phyloP scores from a whole-genome alignment of 169 alveolate genomes.

The Eimeria necatrix region DNA sequence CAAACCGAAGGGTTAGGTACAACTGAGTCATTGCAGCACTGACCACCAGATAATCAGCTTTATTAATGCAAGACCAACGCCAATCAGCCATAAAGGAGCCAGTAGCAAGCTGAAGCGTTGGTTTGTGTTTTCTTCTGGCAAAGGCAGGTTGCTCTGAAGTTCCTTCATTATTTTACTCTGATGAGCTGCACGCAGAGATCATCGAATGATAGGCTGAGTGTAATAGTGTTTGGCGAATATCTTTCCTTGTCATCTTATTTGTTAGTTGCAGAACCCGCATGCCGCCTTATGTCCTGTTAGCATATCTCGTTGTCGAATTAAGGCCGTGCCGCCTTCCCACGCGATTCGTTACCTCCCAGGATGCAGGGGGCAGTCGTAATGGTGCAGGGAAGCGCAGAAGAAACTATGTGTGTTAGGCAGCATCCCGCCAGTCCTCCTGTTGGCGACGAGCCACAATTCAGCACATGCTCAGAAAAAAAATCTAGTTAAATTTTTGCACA shows the following conservation, averaged over 20 bases:
- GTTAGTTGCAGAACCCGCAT: too few relatives aligned
- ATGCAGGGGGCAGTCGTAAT: constrained; percentile 68
- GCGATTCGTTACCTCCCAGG: constrained; percentile 2
- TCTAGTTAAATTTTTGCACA: too few relatives aligned
- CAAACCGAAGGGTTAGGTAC: too few relatives aligned
- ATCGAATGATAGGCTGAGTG: too few relatives aligned
- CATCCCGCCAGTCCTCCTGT: constrained; percentile 69
- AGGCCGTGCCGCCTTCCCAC: neutral
- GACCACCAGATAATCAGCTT: constrained; percentile 50
- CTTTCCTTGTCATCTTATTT: too few relatives aligned
- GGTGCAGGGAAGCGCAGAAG: constrained; percentile 58
- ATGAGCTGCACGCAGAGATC: constrained; percentile 1
- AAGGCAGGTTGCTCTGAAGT: constrained; percentile 39
- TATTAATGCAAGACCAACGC: neutral
- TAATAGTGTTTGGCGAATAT: too few relatives aligned
- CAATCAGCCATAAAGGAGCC: constrained; percentile 56
- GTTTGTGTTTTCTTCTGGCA: neutral
- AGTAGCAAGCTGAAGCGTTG: constrained; percentile 1
- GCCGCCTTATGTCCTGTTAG: neutral
- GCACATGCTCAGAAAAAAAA: neutral
- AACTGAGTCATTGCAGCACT: neutral
- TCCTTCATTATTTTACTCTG: constrained; percentile 32
- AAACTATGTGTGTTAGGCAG: constrained; percentile 41
- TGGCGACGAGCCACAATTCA: neutral
- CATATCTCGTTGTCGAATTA: neutral